phyloP scores from a whole-genome alignment of 805 yeast species.

The Ogataea angusta region DNA sequence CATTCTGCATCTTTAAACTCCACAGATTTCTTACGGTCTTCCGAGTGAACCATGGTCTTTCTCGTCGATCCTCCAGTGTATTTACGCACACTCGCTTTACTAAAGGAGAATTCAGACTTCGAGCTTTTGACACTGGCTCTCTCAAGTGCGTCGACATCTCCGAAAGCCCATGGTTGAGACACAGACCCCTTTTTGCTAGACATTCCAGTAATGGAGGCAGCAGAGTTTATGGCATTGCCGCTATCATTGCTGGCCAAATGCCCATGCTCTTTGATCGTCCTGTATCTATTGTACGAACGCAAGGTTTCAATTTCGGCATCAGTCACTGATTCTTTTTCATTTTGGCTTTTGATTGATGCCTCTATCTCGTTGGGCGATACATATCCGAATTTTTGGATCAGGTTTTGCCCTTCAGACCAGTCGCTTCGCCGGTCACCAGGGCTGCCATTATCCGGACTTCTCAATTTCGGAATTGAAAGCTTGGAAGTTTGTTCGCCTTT shows the following conservation, averaged over 20 bases:
- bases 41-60: conserved; percentile 4
- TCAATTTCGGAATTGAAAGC: conserved; percentile 16
- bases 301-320: conserved; percentile 11
- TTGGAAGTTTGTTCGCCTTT: conserved; percentile 8
- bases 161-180: conserved; percentile 20
- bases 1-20: conserved; percentile 13
- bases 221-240: conserved; percentile 12
- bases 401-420: conserved; percentile 24
- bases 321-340: conserved; percentile 4
- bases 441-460: conserved; percentile 8
- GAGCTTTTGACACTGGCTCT: conserved; percentile 18
- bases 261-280: conserved; percentile 1
- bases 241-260: conserved; percentile 6
- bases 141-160: conserved; percentile 19
- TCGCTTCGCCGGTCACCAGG: conserved; percentile 13
- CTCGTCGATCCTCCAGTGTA: conserved; percentile 11
- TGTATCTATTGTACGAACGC: conserved; percentile 5
- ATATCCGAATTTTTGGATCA: conserved; percentile 25
- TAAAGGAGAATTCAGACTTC: conserved; percentile 19
- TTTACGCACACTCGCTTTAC: conserved; percentile 14
- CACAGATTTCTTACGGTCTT: conserved; percentile 17
- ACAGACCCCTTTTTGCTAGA: conserved; percentile 20
- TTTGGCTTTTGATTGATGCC: not conserved
- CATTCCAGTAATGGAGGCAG: conserved; percentile 20
- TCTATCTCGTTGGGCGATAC: conserved; percentile 14